Conservation (phyloP, 495 filamentous ascomycete species). For the Penicillium soppii region DNA sequence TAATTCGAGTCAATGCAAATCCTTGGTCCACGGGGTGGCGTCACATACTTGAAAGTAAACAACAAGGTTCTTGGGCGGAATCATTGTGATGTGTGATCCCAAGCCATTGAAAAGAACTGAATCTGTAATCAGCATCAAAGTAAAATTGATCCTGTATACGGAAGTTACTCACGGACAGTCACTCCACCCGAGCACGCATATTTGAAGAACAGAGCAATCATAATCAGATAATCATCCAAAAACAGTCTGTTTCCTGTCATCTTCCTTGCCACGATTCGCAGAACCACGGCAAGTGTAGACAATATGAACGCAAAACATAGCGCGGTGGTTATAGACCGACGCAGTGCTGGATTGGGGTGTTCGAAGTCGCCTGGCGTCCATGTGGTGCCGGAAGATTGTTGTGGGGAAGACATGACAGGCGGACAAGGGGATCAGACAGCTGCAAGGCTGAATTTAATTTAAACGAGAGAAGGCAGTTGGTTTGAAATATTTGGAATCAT, state of each 20-base stretch:
- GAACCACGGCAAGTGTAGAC: constrained; percentile 26
- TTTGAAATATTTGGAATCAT: constrained; percentile 26
- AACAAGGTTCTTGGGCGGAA: constrained; percentile 25
- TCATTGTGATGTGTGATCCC: constrained; percentile 34
- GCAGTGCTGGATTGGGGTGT: constrained; percentile 25
- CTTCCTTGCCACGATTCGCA: constrained; percentile 29
- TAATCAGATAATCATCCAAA: constrained; percentile 40
- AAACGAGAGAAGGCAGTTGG: constrained; percentile 12
- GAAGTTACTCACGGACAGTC: constrained; percentile 22
- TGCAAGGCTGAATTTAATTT: constrained; percentile 3
- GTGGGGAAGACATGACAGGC: constrained; percentile 18
- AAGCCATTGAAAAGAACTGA: constrained; percentile 34
- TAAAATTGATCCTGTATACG: background rate
- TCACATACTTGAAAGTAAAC: constrained; percentile 29
- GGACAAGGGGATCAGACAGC: background rate
- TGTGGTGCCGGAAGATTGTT: constrained; percentile 10
- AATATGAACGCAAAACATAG: constrained; percentile 31
- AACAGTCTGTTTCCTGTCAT: constrained; percentile 25
- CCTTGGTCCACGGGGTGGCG: background rate
- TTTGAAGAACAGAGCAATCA: constrained; percentile 37
- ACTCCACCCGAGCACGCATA: constrained; percentile 35
- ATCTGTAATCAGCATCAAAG: background rate
- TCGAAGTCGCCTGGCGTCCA: constrained; percentile 23
- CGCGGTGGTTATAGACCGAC: constrained; percentile 26
- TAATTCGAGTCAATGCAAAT: constrained; percentile 5